Percentiles rank a stretch among this genome's conserved stretches.
Evolutionary conservation across 176 grass and related monocot genomes (phyloP).

Genomic region (maize (Zea mays)): DNA sequence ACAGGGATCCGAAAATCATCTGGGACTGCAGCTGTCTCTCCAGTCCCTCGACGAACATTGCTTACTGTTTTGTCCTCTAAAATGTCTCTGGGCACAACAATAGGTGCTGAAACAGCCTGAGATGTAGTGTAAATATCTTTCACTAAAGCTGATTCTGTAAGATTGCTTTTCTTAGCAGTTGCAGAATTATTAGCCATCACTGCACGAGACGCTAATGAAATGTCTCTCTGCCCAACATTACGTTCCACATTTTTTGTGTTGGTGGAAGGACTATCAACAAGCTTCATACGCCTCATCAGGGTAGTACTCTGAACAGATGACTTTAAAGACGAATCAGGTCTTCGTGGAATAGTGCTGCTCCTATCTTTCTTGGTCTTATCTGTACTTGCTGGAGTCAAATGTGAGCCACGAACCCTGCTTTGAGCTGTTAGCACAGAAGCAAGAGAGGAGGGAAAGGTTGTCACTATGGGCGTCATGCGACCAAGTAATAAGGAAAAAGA

Average conservation of each 20-base stretch:
- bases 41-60: constrained; percentile 41
- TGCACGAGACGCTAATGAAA: constrained; percentile 44
- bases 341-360: constrained; percentile 42
- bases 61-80: constrained; percentile 56
- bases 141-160: constrained; percentile 39
- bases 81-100: constrained; percentile 77
- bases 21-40: constrained; percentile 40
- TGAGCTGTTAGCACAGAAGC: constrained; percentile 46
- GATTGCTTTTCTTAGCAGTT: constrained; percentile 44
- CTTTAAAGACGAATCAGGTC: constrained; percentile 58
- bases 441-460: not conserved
- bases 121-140: constrained; percentile 68
- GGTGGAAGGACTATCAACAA: constrained; percentile 41
- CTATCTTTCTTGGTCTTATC: constrained; percentile 55
- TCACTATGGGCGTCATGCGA: not conserved
- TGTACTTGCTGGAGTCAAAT: constrained; percentile 41
- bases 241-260: constrained; percentile 44
- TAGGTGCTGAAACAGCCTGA: constrained; percentile 50
- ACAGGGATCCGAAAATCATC: constrained; percentile 42
- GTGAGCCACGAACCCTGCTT: constrained; percentile 44
- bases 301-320: constrained; percentile 45
- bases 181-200: constrained; percentile 42
- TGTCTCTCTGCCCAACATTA: constrained; percentile 39
- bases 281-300: constrained; percentile 45
- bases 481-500: constrained; percentile 13